A percentile compares a stretch with the other conserved stretches of the same genome.
These are phyloP conservation scores for Coemansia sp. DNA, from an alignment of 192 early-diverging fungal species.

Conservation along the genomic window DNA sequence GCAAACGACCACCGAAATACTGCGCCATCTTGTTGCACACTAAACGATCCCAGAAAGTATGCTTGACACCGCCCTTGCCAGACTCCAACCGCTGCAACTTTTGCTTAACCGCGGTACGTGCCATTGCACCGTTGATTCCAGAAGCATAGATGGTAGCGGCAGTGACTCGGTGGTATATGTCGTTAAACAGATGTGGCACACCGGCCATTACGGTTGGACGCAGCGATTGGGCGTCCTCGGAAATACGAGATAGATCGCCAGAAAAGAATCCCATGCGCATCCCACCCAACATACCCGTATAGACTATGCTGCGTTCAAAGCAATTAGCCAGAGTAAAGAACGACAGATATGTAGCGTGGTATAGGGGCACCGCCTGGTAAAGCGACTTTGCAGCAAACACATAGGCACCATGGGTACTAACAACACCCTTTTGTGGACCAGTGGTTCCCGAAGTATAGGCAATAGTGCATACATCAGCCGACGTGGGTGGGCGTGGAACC, in stretches of 20 bases:
- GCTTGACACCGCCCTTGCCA: slow-evolving; percentile 53
- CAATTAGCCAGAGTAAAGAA: slow-evolving; percentile 87
- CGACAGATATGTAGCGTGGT: slow-evolving; percentile 50
- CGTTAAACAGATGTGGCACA: slow-evolving; percentile 87
- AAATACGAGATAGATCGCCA: slow-evolving; percentile 57
- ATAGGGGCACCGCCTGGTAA: slow-evolving; percentile 11
- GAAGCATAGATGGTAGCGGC: slow-evolving; percentile 53
- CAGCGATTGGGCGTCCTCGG: slow-evolving; percentile 81
- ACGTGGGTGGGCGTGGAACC: slow-evolving; percentile 55
- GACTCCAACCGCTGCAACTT: slow-evolving; percentile 56
- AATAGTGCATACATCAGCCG: slow-evolving; percentile 63
- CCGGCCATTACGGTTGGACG: slow-evolving; percentile 82
- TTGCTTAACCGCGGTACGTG: slow-evolving; percentile 55
- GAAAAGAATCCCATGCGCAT: slow-evolving; percentile 70
- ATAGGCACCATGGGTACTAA: slow-evolving; percentile 67
- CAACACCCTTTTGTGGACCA: slow-evolving; percentile 64
- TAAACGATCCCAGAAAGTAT: slow-evolving; percentile 77
- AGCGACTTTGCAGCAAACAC: slow-evolving; percentile 39
- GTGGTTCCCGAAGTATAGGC: slow-evolving; percentile 87
- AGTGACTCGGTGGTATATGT: slow-evolving; percentile 76
- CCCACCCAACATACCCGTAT: slow-evolving; percentile 55
- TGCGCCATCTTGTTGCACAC: slow-evolving; percentile 77
- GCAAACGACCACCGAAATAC: slow-evolving; percentile 68
- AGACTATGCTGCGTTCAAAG: slow-evolving; percentile 67
- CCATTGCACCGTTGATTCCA: slow-evolving; percentile 58